These are phyloP conservation scores for Begonia fuchsioides DNA, from an alignment of 306 rosid genomes.

Conservation along the genomic window DNA sequence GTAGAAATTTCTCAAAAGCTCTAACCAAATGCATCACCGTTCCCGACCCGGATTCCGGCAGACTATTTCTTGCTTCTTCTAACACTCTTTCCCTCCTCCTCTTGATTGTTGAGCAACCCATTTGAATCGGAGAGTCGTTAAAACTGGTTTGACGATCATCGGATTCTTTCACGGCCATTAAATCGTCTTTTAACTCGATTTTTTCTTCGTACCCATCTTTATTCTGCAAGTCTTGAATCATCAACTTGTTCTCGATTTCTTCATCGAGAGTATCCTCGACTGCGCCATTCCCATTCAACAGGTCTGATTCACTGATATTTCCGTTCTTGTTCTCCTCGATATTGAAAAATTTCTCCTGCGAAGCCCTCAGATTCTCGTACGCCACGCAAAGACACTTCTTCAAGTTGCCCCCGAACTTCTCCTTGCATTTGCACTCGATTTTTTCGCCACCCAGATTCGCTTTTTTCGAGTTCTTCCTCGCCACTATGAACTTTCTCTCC, in stretches of 20 bases:
- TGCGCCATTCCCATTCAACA: constrained; percentile 12
- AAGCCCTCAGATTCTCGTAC: constrained; percentile 61
- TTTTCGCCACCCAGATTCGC: constrained; percentile 11
- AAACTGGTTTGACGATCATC: constrained; percentile 5
- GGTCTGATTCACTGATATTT: constrained; percentile 3
- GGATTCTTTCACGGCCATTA: neutral
- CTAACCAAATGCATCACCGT: constrained; percentile 69
- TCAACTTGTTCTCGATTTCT: constrained; percentile 43
- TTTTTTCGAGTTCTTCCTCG: constrained; percentile 49
- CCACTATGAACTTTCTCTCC: constrained; percentile 66
- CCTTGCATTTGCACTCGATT: constrained; percentile 49
- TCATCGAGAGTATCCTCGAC: constrained; percentile 37
- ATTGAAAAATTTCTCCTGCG: constrained; percentile 70
- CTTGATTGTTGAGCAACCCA: constrained; percentile 33
- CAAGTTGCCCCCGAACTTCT: constrained; percentile 10
- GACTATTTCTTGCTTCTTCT: constrained; percentile 70
- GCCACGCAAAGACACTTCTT: constrained; percentile 68
- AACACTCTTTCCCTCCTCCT: constrained; percentile 53
- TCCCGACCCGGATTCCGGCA: constrained; percentile 59
- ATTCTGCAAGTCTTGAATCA: constrained; percentile 41
- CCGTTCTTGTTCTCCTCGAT: constrained; percentile 10
- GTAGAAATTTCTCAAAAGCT: constrained; percentile 75
- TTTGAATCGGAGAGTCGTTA: constrained; percentile 5
- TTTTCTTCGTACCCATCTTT: constrained; percentile 12
- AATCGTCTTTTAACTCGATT: constrained; percentile 7